A percentile compares a stretch with the other conserved stretches of the same genome.
These are phyloP conservation scores for Zarea fungicola DNA, from an alignment of 2,329 filamentous ascomycete genomes.

Conservation along the genomic window DNA sequence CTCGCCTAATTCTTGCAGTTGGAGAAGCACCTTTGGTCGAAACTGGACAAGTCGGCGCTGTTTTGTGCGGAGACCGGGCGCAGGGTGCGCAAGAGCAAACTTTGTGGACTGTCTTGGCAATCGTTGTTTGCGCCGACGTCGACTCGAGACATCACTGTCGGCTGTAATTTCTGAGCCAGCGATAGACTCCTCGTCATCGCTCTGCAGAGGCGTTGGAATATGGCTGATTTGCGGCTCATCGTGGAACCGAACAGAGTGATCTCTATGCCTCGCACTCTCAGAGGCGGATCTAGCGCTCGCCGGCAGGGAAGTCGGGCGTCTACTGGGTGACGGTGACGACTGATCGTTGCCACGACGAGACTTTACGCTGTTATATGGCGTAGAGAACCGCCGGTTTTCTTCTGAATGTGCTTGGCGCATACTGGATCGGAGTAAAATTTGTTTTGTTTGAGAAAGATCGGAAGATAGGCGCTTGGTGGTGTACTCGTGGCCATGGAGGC, in stretches of 20 bases:
- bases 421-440: slow-evolving; percentile 39
- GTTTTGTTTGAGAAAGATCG: slow-evolving; percentile 29
- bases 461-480: slow-evolving; percentile 34
- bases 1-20: slow-evolving; percentile 62
- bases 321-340: neutral
- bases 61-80: slow-evolving; percentile 52
- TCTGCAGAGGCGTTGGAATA: slow-evolving; percentile 26
- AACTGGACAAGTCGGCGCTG: slow-evolving; percentile 63
- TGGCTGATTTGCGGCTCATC: slow-evolving; percentile 31
- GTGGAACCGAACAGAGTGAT: slow-evolving; percentile 44
- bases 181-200: slow-evolving; percentile 44
- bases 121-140: slow-evolving; percentile 38
- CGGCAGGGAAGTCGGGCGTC: slow-evolving; percentile 10
- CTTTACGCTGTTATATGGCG: neutral
- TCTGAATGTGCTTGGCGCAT: slow-evolving; percentile 31
- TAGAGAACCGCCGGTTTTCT: slow-evolving; percentile 17
- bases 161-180: slow-evolving; percentile 34
- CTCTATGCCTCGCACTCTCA: slow-evolving; percentile 33
- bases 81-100: slow-evolving; percentile 64
- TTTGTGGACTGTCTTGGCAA: slow-evolving; percentile 52
- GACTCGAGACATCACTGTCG: slow-evolving; percentile 33
- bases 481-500: slow-evolving; percentile 57
- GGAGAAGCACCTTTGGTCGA: slow-evolving; percentile 63
- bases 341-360: neutral
- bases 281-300: slow-evolving; percentile 30